These are phyloP conservation scores for Chenopodium quinoa DNA, from an alignment of 148 eudicot species.

Conservation along the genomic window DNA sequence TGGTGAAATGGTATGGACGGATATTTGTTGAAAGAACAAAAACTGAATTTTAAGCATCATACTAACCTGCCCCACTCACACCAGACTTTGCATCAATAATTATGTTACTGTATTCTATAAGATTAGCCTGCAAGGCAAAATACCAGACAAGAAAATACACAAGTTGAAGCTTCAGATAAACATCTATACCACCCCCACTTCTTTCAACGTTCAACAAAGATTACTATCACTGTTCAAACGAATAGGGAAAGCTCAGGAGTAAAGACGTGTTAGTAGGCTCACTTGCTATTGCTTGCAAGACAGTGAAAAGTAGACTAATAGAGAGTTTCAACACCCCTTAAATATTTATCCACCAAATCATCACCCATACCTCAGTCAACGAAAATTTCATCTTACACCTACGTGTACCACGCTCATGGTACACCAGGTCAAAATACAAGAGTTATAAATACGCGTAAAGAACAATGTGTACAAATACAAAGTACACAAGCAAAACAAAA, in stretches of 20 bases:
- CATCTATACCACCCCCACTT: background rate
- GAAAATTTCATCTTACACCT: too few relatives aligned
- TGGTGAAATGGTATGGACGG: too few relatives aligned
- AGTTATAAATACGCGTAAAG: too few relatives aligned
- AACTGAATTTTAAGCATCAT: background rate
- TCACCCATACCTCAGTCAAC: background rate
- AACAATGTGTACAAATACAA: too few relatives aligned
- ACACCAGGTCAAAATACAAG: too few relatives aligned
- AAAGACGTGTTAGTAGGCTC: background rate
- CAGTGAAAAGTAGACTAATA: background rate
- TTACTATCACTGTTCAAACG: background rate
- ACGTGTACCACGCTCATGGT: too few relatives aligned
- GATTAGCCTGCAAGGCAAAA: conserved; percentile 58
- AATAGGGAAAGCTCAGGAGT: background rate
- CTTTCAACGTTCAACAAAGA: background rate
- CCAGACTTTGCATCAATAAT: conserved; percentile 94
- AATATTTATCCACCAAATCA: background rate
- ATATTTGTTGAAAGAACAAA: background rate
- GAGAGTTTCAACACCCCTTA: background rate
- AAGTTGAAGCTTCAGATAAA: background rate
- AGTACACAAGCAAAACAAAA: too few relatives aligned
- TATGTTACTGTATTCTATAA: conserved; percentile 56
- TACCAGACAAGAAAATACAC: background rate
- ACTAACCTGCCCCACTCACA: conserved; percentile 96
- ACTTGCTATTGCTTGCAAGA: background rate